Conservation (phyloP, 306 rosid species). For the Ochetophila trinervis region DNA sequence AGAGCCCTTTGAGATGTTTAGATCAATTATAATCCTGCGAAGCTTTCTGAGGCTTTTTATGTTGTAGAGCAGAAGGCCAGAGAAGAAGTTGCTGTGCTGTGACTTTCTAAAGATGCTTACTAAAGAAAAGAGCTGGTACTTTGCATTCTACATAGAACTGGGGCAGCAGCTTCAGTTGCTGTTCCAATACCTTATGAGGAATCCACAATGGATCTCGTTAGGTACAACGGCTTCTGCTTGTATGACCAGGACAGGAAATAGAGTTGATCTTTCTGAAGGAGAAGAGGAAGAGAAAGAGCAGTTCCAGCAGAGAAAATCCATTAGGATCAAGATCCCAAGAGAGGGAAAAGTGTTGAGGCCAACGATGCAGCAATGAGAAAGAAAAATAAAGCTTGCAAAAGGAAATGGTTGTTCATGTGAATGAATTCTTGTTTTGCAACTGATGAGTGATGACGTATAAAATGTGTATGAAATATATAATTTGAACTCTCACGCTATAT, state of each 20-base stretch:
- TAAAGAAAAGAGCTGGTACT: conserved; percentile 52
- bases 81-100: conserved; percentile 71
- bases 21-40: conserved; percentile 67
- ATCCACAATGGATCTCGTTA: background rate
- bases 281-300: background rate
- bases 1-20: conserved; percentile 79
- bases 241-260: background rate
- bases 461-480: conserved; percentile 49
- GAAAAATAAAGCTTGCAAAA: conserved; percentile 76
- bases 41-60: conserved; percentile 63
- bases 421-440: conserved; percentile 61
- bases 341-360: conserved; percentile 77
- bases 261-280: background rate
- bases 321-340: background rate
- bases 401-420: conserved; percentile 81
- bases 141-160: conserved; percentile 47
- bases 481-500: no score
- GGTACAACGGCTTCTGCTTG: conserved; percentile 29
- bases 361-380: conserved; percentile 78
- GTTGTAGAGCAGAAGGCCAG: conserved; percentile 68
- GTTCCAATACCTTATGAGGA: conserved; percentile 34
- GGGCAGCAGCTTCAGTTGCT: conserved; percentile 50
- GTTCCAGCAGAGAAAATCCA: background rate
- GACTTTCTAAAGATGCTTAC: conserved; percentile 63
- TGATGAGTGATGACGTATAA: conserved; percentile 71